phyloP scores from a whole-genome alignment of 2,329 filamentous ascomycete genomes.

The Aspergillus eucalypticola region DNA sequence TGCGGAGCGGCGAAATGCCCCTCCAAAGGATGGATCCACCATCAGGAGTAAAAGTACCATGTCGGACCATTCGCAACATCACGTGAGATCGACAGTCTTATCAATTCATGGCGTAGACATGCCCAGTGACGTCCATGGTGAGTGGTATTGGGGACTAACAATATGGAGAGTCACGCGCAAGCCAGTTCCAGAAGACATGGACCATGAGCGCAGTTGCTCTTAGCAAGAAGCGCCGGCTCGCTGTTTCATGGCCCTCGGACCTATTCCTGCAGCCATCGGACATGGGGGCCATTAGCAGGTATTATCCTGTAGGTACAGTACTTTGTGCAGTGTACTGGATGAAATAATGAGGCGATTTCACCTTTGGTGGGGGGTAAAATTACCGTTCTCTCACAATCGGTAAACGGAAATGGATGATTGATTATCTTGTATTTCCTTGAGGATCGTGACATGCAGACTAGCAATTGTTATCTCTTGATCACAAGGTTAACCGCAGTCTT shows the following conservation, averaged over 20 bases:
- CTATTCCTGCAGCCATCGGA: neutral
- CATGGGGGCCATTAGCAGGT: neutral
- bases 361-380: neutral
- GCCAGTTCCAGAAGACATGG: neutral
- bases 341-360: neutral
- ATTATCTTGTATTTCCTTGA: no score
- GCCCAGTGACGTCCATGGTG: neutral
- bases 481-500: no score
- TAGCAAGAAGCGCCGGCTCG: neutral
- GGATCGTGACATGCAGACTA: no score
- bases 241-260: neutral
- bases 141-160: neutral
- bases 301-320: neutral
- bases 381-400: neutral
- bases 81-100: slow-evolving; percentile 3
- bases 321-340: neutral
- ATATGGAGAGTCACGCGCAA: neutral
- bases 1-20: neutral
- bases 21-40: neutral
- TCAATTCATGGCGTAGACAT: neutral
- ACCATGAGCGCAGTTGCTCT: neutral
- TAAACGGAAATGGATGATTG: neutral
- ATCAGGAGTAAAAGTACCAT: neutral
- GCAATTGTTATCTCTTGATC: no score
- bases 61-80: slow-evolving; percentile 3